Evolutionary conservation across 345 rosid genomes (phyloP).

Genomic region (Passiflora organensis): DNA sequence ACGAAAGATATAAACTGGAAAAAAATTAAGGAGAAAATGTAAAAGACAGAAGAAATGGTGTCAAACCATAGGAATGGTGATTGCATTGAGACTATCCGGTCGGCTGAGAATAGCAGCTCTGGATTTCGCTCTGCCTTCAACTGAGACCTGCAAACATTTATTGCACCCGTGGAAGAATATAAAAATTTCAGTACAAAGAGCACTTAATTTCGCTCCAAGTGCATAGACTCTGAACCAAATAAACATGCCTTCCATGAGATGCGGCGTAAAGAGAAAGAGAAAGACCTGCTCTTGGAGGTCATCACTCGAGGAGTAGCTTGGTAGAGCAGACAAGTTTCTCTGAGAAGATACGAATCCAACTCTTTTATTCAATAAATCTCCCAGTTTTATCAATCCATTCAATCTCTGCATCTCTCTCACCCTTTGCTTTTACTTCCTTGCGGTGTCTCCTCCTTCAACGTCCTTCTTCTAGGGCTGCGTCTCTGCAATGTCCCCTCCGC

Average conservation of each 20-base stretch:
- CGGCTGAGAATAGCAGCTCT: conserved; percentile 81
- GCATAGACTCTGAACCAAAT: background rate
- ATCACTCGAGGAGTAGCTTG: conserved; percentile 40
- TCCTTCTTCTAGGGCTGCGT: too few species aligned
- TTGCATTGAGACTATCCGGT: conserved; percentile 72
- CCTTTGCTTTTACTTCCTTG: too few species aligned
- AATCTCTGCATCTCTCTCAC: conserved; percentile 43
- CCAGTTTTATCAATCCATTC: conserved; percentile 36
- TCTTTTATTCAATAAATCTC: conserved; percentile 30
- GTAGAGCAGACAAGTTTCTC: conserved; percentile 61
- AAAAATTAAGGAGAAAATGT: background rate
- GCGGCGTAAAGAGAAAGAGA: background rate
- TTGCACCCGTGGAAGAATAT: background rate
- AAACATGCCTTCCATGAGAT: too few species aligned
- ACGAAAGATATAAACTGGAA: too few species aligned
- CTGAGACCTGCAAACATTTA: conserved; percentile 52
- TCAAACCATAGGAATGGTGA: conserved; percentile 60
- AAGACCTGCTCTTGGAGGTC: conserved; percentile 61
- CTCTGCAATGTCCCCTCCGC: too few species aligned
- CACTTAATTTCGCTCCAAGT: background rate
- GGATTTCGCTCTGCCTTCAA: conserved; percentile 86
- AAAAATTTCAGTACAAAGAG: background rate
- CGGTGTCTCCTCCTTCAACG: too few species aligned
- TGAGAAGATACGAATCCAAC: conserved; percentile 26
- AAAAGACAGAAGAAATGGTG: background rate